Base-by-base conservation (phyloP, 2,329 filamentous ascomycete species). In the Ophiosphaerella narmari region DNA sequence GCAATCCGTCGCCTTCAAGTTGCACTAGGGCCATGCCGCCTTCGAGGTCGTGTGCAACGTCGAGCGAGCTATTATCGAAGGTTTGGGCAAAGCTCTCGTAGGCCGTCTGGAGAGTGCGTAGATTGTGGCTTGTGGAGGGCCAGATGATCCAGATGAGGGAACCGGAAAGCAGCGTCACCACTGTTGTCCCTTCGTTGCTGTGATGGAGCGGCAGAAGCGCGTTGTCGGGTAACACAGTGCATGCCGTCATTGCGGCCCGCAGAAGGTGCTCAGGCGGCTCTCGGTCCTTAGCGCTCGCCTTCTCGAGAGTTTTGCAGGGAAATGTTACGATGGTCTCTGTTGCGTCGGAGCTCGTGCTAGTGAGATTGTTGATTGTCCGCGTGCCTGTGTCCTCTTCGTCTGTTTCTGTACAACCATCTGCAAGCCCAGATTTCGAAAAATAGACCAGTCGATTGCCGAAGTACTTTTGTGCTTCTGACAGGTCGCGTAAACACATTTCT, bases 101-200 rank as follows among this genome's bases (percentile, higher is more conserved):
- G 1, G 39, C 50, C 1, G 13, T 33, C 7, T 53, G 39, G 1
- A 66, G 35, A 2, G 47, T 39, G 12, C 16, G 14, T 36, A 63
- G 31, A 36, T 67, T 66, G 4, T 56, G 41, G 5, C 29, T 5
- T 5, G 57, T 65, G 3, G 56, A 52, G 3, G 64, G 64, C 62
- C 64, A 67, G 32, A 65, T 54, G 3, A 62, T 55, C 57, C 60
- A 64, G 4, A 56, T 39, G 3, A 63, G 35, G 2, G 50, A 46
- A 9, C 64, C 62, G 9, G 49, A 45, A 4, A 63, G 40, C 2
- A 67, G 36, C 1, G 55, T 62, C 4, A 43, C 49, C 43, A 50
- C 56, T 4, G 50, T 60, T 6, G 33, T 54, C 8, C 55, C 46
- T 34, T 63, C 64, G 16, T 56, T 61, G 34, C 46, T 55, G 40